A percentile compares a stretch with the other conserved stretches of the same genome.
Evolutionary conservation across 1,284 basidiomycete species (phyloP).

Genomic region (Cystobasidium slooffiae): DNA sequence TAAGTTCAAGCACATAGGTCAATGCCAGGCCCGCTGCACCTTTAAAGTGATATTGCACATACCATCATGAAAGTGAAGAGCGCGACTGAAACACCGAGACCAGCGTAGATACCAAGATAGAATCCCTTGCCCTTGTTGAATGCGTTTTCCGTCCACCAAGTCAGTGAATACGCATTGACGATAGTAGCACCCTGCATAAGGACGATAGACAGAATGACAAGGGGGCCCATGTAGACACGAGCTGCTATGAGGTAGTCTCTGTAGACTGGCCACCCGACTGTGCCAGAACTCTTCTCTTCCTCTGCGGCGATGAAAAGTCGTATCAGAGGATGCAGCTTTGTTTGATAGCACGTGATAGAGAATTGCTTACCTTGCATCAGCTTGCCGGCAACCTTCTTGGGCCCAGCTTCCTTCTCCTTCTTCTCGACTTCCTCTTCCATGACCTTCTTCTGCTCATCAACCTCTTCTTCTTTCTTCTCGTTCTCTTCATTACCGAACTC

Average conservation of each 20-base stretch:
- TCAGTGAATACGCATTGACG: constrained; percentile 56
- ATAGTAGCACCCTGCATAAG: constrained; percentile 69
- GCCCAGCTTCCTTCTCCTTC: constrained; percentile 56
- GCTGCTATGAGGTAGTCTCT: constrained; percentile 70
- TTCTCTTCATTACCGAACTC: constrained; percentile 68
- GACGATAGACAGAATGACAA: constrained; percentile 64
- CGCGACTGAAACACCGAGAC: constrained; percentile 64
- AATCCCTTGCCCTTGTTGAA: constrained; percentile 58
- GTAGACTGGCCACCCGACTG: constrained; percentile 62
- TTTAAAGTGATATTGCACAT: no score
- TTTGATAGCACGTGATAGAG: background rate
- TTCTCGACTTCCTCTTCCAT: constrained; percentile 57
- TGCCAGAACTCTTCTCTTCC: constrained; percentile 50
- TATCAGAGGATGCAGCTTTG: background rate
- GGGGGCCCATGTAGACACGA: constrained; percentile 63
- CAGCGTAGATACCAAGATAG: constrained; percentile 74
- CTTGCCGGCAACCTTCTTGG: constrained; percentile 26
- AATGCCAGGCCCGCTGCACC: no score
- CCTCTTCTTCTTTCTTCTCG: constrained; percentile 59
- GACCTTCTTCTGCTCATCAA: constrained; percentile 57
- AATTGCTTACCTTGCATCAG: constrained; percentile 61
- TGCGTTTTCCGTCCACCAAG: constrained; percentile 67
- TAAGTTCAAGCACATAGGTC: no score
- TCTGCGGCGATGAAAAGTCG: constrained; percentile 21
- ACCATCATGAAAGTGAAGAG: constrained; percentile 67